Evolutionary conservation across 352 stramenopile species (phyloP), one percentile per base, ranked within the genome.

Genomic region (Phytopythium helicoides): DNA sequence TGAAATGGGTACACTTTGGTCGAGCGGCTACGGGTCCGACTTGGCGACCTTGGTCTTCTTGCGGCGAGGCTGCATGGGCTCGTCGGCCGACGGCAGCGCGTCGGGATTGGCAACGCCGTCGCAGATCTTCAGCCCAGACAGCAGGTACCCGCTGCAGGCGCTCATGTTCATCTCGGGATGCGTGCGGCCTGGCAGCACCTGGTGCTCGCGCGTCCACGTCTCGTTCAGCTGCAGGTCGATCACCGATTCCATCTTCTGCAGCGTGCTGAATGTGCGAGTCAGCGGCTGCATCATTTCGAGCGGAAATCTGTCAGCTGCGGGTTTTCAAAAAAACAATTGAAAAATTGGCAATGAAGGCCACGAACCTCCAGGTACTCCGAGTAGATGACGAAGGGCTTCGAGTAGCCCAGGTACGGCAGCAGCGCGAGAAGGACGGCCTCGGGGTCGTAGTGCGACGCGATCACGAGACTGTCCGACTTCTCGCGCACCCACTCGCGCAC

Each of bases 161-260:
- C 84, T 97, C 91, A 99, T 99, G 58, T 82, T 97, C 96, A 98
- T 99, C 54, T 93, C 87, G 0, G 96, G 96, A 73, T 98, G 96
- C 26, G 94, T 99, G 14, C 94, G 80, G 15, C 91, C 90, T 6
- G 92, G 90, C 18, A 98, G 52, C 15, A 94, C 86, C 70, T 99
- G 94, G 71, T 98, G 96, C 66, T 98, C 93, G 31, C 96, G 87
- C 46, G 94, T 97, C 92, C 93, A 99, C 12, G 91, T 98, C 62
- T 98, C 93, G 40, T 86, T 98, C 18, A 99, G 60, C 51, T 97
- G 91, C 23, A 99, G 61, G 50, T 98, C 95, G 44, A 98, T 90
- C 7, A 97, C 86, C 25, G 91, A 69, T 22, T 93, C 70, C 72
- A 89, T 93, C 46, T 96, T 85, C 71, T 98, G 87, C 6, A 98